These are phyloP conservation scores for Echria macrotheca DNA, from an alignment of 495 filamentous ascomycete genomes.

Conservation along the genomic window DNA sequence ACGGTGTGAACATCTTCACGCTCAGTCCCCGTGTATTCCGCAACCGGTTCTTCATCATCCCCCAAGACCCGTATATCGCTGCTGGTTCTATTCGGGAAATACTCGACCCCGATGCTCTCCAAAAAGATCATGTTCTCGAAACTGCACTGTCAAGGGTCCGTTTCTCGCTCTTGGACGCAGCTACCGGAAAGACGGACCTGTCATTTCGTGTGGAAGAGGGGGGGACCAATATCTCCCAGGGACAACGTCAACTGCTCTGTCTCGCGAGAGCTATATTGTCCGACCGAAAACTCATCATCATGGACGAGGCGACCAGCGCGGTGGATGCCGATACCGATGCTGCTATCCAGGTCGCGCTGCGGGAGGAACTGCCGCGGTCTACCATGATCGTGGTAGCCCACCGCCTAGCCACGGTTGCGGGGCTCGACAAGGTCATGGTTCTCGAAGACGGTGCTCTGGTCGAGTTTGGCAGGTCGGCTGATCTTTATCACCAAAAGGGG, in stretches of 20 bases:
- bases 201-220: conserved; percentile 23
- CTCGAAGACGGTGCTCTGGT: conserved; percentile 55
- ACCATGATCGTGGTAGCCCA: conserved; percentile 78
- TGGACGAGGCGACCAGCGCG: conserved; percentile 82
- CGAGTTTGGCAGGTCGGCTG: conserved; percentile 39
- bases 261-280: conserved; percentile 67
- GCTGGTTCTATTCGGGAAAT: conserved; percentile 48
- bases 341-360: conserved; percentile 61
- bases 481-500: conserved; percentile 19
- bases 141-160: conserved; percentile 38
- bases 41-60: conserved; percentile 46
- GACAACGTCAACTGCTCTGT: conserved; percentile 63
- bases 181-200: conserved; percentile 21
- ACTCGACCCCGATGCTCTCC: conserved; percentile 46
- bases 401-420: conserved; percentile 62
- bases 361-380: conserved; percentile 64
- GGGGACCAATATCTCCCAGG: conserved; percentile 49
- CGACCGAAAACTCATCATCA: conserved; percentile 70
- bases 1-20: conserved; percentile 45
- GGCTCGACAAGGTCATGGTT: conserved; percentile 65
- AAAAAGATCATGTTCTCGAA: conserved; percentile 50
- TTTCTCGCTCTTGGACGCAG: no score
- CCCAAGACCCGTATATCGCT: conserved; percentile 50
- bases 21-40: conserved; percentile 45
- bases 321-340: conserved; percentile 67